phyloP scores from a whole-genome alignment of 345 rosid genomes.

The Odontarrhena argentea region DNA sequence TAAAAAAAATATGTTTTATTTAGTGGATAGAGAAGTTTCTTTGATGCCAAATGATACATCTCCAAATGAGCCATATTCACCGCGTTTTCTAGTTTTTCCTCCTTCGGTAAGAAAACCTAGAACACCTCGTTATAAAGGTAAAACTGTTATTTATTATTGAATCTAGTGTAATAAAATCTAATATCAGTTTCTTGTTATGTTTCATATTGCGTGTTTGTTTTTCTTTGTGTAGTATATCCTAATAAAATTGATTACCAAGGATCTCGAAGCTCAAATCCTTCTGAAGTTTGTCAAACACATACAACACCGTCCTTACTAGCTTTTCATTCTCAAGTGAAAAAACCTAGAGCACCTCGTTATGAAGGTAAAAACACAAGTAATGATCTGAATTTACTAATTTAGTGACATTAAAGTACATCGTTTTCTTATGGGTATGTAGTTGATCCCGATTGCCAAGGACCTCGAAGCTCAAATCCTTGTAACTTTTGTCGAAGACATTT shows the following conservation, averaged over 20 bases:
- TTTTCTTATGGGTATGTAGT: too few species aligned
- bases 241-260: neutral
- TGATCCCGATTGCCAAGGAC: too few species aligned
- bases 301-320: too few species aligned
- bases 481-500: too few species aligned
- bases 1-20: too few species aligned
- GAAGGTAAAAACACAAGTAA: too few species aligned
- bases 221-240: neutral
- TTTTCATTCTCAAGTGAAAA: too few species aligned
- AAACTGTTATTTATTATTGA: neutral
- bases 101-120: constrained; percentile 19
- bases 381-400: too few species aligned
- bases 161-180: neutral
- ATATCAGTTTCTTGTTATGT: constrained; percentile 15
- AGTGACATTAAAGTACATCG: too few species aligned
- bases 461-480: too few species aligned
- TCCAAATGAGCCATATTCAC: neutral
- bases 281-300: neutral
- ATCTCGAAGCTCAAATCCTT: constrained; percentile 3
- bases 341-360: too few species aligned
- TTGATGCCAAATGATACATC: neutral
- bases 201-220: neutral
- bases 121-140: constrained; percentile 8
- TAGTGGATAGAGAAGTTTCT: neutral
- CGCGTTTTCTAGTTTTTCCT: constrained; percentile 26